phyloP scores from a whole-genome alignment of 192 early-diverging fungal genomes.

The Linnemannia exigua region DNA sequence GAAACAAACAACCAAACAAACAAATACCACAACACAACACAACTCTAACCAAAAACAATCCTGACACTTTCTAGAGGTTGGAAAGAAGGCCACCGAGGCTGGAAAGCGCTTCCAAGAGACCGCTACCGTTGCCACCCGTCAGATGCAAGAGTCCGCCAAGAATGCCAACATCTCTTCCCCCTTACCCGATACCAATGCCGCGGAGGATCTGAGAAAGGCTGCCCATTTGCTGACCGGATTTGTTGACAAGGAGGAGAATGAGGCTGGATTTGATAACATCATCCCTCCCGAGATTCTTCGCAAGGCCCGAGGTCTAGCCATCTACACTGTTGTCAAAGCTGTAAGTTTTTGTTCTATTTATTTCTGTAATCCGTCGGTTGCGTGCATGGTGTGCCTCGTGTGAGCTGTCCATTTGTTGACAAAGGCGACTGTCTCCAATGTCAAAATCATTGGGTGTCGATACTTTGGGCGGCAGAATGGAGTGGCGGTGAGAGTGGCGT shows the following conservation, averaged over 20 bases:
- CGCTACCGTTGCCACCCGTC: constrained; percentile 46
- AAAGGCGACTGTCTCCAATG: background rate
- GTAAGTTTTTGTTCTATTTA: constrained; percentile 57
- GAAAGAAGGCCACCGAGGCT: constrained; percentile 51
- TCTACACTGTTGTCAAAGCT: constrained; percentile 94
- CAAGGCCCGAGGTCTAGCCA: constrained; percentile 91
- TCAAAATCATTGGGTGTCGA: background rate
- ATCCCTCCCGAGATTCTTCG: constrained; percentile 76
- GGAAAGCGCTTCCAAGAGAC: constrained; percentile 56
- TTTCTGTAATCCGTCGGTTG: background rate
- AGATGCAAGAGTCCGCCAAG: constrained; percentile 55
- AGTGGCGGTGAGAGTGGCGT: background rate
- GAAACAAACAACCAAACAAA: background rate
- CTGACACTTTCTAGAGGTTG: constrained; percentile 32
- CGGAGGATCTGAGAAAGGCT: constrained; percentile 54
- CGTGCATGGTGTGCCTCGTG: background rate
- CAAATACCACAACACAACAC: too few species aligned
- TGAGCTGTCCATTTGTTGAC: background rate
- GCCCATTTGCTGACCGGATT: constrained; percentile 46
- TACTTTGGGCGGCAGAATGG: background rate
- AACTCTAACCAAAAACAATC: background rate
- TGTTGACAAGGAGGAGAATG: constrained; percentile 55
- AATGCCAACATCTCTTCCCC: constrained; percentile 57
- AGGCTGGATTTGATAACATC: constrained; percentile 72
- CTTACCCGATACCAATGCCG: constrained; percentile 33